These are phyloP conservation scores for Epicoccum sorghinum DNA, from an alignment of 2,329 filamentous ascomycete species.

Conservation along the genomic window DNA sequence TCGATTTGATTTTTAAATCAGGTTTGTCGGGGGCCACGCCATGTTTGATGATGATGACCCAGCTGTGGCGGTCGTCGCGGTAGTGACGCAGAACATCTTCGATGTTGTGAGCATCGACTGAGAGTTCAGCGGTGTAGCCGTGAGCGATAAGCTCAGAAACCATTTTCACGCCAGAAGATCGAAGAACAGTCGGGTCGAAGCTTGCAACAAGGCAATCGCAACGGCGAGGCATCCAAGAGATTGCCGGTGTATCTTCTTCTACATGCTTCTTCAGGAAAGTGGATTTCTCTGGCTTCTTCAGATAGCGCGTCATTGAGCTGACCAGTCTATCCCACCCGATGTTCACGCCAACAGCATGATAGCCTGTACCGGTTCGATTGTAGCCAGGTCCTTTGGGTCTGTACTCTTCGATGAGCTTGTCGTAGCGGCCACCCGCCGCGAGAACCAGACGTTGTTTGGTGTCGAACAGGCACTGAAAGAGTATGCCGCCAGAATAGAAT, in stretches of 20 bases:
- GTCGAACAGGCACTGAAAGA: constrained; percentile 92
- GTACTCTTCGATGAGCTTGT: constrained; percentile 84
- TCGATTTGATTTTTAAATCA: constrained; percentile 76
- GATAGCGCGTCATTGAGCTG: constrained; percentile 62
- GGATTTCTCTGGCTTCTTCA: constrained; percentile 54
- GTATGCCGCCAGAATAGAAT: constrained; percentile 78
- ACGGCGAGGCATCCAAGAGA: constrained; percentile 54
- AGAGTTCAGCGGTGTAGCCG: constrained; percentile 87
- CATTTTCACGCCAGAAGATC: constrained; percentile 76
- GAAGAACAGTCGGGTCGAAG: constrained; percentile 78
- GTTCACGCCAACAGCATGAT: constrained; percentile 90
- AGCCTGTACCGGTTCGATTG: constrained; percentile 48
- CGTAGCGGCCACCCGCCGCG: constrained; percentile 92
- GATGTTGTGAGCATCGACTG: constrained; percentile 75
- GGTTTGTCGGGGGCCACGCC: constrained; percentile 61
- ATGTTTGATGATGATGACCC: constrained; percentile 90
- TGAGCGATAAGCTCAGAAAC: constrained; percentile 80
- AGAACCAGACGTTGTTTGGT: constrained; percentile 82
- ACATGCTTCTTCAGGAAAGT: constrained; percentile 72
- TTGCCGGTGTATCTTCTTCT: constrained; percentile 58
- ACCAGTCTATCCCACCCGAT: constrained; percentile 85
- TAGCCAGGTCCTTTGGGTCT: constrained; percentile 70
- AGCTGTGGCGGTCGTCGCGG: constrained; percentile 77
- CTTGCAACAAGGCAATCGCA: constrained; percentile 91
- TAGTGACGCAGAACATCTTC: constrained; percentile 81